Evolutionary conservation across 2,329 filamentous ascomycete genomes (phyloP).

Genomic region (Fusarium metavorans): DNA sequence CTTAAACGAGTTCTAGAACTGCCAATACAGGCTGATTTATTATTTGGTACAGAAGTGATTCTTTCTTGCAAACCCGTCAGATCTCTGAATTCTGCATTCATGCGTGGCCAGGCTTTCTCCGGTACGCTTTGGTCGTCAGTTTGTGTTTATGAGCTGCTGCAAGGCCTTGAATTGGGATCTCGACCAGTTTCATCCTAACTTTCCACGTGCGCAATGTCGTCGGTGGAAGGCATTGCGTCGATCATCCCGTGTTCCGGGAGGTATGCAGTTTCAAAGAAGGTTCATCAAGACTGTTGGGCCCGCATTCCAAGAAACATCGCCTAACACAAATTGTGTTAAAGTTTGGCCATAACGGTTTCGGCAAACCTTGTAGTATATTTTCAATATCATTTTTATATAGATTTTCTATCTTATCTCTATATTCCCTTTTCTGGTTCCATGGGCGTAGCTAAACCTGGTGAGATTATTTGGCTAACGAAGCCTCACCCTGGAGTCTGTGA

Average conservation of each 20-base stretch:
- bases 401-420: background rate
- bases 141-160: background rate
- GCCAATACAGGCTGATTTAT: background rate
- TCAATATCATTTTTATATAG: background rate
- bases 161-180: background rate
- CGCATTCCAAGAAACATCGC: background rate
- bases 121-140: background rate
- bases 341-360: background rate
- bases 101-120: background rate
- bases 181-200: background rate
- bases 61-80: background rate
- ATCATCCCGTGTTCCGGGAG: background rate
- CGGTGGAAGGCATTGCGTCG: rapidly evolving
- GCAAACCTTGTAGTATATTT: background rate
- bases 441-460: background rate
- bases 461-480: background rate
- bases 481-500: background rate
- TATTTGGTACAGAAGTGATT: background rate
- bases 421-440: too few relatives aligned
- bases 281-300: background rate
- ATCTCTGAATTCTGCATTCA: background rate
- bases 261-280: background rate
- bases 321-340: background rate
- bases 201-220: background rate
- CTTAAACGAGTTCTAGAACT: background rate